Evolutionary conservation across 805 yeast genomes (phyloP).

Genomic region (Wickerhamiella sergipiensis): DNA sequence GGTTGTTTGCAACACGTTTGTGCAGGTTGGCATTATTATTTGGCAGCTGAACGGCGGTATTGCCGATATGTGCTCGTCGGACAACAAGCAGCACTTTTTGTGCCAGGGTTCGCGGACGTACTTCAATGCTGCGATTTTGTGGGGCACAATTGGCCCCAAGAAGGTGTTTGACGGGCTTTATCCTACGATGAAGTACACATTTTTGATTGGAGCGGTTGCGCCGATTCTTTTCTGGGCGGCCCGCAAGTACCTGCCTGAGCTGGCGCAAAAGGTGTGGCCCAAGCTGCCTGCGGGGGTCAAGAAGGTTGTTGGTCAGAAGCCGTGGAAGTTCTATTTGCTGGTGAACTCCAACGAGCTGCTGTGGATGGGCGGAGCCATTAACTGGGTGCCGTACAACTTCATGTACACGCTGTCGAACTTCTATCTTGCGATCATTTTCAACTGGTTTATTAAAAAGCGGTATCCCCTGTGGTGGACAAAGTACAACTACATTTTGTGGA

Average conservation of each 20-base stretch:
- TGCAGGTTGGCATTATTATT: slow-evolving; percentile 23
- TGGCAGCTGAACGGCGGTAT: slow-evolving; percentile 24
- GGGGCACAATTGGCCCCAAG: slow-evolving; percentile 36
- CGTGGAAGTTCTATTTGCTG: slow-evolving; percentile 3
- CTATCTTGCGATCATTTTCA: slow-evolving; percentile 29
- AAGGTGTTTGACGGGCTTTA: slow-evolving; percentile 29
- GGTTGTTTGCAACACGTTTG: slow-evolving; percentile 17
- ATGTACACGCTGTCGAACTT: slow-evolving; percentile 31
- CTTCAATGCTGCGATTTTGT: slow-evolving; percentile 33
- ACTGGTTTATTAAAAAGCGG: slow-evolving; percentile 30
- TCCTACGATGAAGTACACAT: slow-evolving; percentile 35
- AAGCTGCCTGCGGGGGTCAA: slow-evolving; percentile 19
- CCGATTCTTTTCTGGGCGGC: slow-evolving; percentile 19
- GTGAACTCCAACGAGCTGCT: slow-evolving; percentile 9
- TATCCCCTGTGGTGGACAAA: slow-evolving; percentile 40
- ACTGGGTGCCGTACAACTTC: slow-evolving; percentile 35
- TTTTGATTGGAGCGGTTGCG: slow-evolving; percentile 29
- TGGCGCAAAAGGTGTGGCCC: background rate
- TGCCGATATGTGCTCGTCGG: slow-evolving; percentile 20
- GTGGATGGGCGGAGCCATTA: slow-evolving; percentile 14
- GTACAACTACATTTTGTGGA: slow-evolving; percentile 36
- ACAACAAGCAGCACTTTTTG: slow-evolving; percentile 24
- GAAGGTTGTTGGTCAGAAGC: slow-evolving; percentile 23
- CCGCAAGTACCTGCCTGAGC: slow-evolving; percentile 10
- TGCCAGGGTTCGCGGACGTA: slow-evolving; percentile 29